Base-by-base conservation (phyloP, 2,329 filamentous ascomycete species). In the Aspergillus transmontanensis region DNA sequence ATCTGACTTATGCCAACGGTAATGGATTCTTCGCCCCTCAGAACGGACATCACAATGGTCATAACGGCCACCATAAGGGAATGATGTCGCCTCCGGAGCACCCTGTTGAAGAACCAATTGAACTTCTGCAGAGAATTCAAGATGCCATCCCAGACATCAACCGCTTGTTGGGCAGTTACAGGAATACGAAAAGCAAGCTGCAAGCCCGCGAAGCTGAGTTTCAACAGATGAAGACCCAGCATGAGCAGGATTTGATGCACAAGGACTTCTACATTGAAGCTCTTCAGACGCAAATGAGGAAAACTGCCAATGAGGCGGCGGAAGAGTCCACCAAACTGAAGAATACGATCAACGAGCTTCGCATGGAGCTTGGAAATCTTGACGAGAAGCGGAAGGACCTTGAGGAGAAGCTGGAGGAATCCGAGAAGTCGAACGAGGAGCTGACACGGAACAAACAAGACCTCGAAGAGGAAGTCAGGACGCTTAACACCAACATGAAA, bases 241-340 rank as follows among this genome's bases (percentile, higher is more conserved):
- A 86, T 64, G 79, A 83, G 56, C 82, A 85, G 64, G 80, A 79
- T 34, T 70, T 86, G 41, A 81, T 82, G 72, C 79, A 79, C 58
- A 86, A 86, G 69, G 83, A 86, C 55, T 81, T 78, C 58, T 83
- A 86, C 66, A 84, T 87, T 60, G 80, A 82, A 64, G 78, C 80
- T 16, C 68, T 86, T 64, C 83, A 83, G 60, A 78, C 80, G 28
- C 83, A 84, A 68, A 78, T 86, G 69, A 78, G 80, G 51, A 81
- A 79, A 53, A 76, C 83, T 21, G 80, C 82, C 54, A 80, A 80
- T 58, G 82, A 84, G 62, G 82, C 82, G 63, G 81, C 82, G 0
- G 78, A 80, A 53, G 84, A 87, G 66, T 79, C 77, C 58, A 73
- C 75, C 10, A 77, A 72, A 46, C 67, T 81, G 55, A 80, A 77